A percentile compares a stretch with the other conserved stretches of the same genome.
These are phyloP conservation scores for Alternaria arbusti DNA, from an alignment of 2,329 filamentous ascomycete genomes.

Conservation along the genomic window DNA sequence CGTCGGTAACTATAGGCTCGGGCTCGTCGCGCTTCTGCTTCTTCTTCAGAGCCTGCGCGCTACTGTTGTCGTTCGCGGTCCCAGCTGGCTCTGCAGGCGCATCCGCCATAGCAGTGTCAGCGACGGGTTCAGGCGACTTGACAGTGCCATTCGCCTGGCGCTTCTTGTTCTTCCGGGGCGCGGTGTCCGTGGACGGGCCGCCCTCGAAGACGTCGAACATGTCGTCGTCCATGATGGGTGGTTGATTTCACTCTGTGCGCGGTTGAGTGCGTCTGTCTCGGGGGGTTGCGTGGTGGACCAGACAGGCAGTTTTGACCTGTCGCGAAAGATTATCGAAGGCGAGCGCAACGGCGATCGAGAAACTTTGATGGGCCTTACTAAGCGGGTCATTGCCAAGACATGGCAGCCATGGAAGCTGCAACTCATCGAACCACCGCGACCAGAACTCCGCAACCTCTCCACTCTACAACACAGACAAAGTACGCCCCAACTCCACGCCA, in stretches of 20 bases:
- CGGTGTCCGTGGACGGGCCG: slow-evolving; percentile 32
- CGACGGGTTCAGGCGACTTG: slow-evolving; percentile 58
- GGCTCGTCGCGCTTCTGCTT: slow-evolving; percentile 70
- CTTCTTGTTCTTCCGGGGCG: slow-evolving; percentile 73
- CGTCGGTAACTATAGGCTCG: slow-evolving; percentile 86
- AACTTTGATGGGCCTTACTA: slow-evolving; percentile 2
- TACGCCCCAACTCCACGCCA: slow-evolving; percentile 31
- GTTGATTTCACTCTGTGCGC: background rate
- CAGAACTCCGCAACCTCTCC: slow-evolving; percentile 31
- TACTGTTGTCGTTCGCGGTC: slow-evolving; percentile 33
- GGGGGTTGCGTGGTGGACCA: background rate
- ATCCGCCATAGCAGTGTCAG: slow-evolving; percentile 56
- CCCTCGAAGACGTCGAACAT: slow-evolving; percentile 55
- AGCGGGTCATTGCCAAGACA: slow-evolving; percentile 3
- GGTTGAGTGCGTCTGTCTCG: background rate
- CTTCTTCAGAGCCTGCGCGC: slow-evolving; percentile 58
- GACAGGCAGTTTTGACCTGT: background rate
- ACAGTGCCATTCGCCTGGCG: slow-evolving; percentile 81
- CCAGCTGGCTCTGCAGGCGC: slow-evolving; percentile 40
- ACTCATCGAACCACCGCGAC: slow-evolving; percentile 17
- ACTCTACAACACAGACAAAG: slow-evolving; percentile 37
- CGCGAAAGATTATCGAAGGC: background rate
- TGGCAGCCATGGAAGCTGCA: background rate
- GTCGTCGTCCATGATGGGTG: slow-evolving; percentile 50
- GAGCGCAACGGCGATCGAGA: slow-evolving; percentile 5